Evolutionary conservation across 2,329 filamentous ascomycete species (phyloP).

Genomic region (Penicillium concentricum): DNA sequence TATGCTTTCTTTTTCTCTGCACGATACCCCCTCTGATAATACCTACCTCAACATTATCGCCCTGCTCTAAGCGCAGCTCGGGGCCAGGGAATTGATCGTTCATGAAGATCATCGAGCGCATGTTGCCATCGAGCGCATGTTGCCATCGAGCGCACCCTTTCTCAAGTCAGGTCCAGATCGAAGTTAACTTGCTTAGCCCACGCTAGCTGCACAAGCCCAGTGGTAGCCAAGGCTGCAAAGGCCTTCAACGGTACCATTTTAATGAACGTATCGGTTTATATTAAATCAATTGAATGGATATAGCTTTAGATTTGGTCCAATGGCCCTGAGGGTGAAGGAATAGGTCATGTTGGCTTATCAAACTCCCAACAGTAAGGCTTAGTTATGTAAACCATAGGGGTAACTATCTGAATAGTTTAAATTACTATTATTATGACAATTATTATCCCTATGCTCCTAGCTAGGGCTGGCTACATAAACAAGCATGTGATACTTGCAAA

Average conservation of each 20-base stretch:
- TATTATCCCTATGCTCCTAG: neutral
- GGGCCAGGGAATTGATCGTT: constrained; percentile 37
- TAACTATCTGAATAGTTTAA: constrained; percentile 1
- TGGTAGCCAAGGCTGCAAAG: constrained; percentile 10
- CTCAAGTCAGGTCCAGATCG: constrained; percentile 36
- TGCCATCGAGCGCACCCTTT: constrained; percentile 33
- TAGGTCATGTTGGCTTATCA: neutral
- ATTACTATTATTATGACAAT: neutral
- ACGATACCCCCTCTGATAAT: neutral
- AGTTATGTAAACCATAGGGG: neutral
- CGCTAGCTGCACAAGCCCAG: constrained; percentile 10
- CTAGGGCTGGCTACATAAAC: neutral
- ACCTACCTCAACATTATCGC: constrained; percentile 30
- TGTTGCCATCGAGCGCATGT: constrained; percentile 34
- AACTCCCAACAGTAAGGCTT: neutral
- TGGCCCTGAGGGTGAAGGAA: neutral
- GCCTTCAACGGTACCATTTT: constrained; percentile 17
- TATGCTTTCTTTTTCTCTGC: neutral
- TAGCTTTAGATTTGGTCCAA: neutral
- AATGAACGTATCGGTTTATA: neutral
- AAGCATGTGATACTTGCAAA: neutral
- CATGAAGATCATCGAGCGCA: constrained; percentile 33
- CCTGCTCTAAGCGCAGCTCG: constrained; percentile 26
- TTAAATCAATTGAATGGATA: neutral
- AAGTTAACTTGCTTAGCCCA: constrained; percentile 21